Evolutionary conservation across 2,329 filamentous ascomycete species (phyloP).

Genomic region (Fusarium scirpi): DNA sequence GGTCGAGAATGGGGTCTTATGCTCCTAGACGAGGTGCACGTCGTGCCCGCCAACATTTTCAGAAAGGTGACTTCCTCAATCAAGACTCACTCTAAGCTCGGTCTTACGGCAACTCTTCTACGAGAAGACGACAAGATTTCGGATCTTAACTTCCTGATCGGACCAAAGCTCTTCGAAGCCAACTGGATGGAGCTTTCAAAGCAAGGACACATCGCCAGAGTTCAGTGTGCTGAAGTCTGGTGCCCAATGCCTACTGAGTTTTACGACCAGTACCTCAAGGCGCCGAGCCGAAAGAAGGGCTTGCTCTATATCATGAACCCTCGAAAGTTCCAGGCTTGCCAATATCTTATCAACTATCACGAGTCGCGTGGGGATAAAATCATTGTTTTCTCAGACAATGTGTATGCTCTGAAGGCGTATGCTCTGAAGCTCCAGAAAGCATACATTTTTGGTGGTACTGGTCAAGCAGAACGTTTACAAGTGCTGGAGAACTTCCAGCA

Average conservation of each 20-base stretch:
- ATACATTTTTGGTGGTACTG: constrained; percentile 91
- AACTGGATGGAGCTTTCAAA: constrained; percentile 99
- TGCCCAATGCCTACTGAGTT: constrained; percentile 99
- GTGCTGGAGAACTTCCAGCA: constrained; percentile 96
- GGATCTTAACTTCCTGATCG: constrained; percentile 96
- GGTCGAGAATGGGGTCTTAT: constrained; percentile 96
- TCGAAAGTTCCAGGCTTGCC: constrained; percentile 94
- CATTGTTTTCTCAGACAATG: constrained; percentile 98
- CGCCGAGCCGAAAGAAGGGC: constrained; percentile 63
- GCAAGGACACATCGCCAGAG: constrained; percentile 94
- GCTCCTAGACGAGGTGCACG: constrained; percentile 97
- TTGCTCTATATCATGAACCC: constrained; percentile 96
- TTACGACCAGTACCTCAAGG: constrained; percentile 90
- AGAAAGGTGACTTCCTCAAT: constrained; percentile 92
- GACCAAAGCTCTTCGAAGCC: constrained; percentile 96
- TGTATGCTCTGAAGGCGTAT: constrained; percentile 90
- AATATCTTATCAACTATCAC: constrained; percentile 98
- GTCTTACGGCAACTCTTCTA: constrained; percentile 91
- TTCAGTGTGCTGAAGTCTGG: constrained; percentile 99
- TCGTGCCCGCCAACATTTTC: constrained; percentile 97
- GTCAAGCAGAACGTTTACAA: constrained; percentile 84
- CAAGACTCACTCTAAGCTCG: constrained; percentile 94
- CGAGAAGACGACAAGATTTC: constrained; percentile 99
- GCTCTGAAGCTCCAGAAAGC: constrained; percentile 86
- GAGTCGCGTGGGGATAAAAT: constrained; percentile 96